Evolutionary conservation across 2,329 filamentous ascomycete genomes (phyloP).

Genomic region (Aspergillus brasiliensis): DNA sequence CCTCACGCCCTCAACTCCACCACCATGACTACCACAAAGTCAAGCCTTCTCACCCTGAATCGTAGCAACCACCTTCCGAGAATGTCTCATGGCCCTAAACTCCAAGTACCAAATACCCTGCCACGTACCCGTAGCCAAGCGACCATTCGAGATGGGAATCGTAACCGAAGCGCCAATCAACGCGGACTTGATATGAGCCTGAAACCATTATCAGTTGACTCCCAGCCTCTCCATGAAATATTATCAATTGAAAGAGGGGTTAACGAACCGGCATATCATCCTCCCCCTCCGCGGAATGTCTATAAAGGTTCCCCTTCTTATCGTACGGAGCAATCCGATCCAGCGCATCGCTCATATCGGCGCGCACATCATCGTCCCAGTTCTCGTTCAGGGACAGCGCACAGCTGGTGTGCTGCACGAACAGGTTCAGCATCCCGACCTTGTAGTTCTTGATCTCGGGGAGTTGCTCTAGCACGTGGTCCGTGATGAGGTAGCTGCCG

Average conservation of each 20-base stretch:
- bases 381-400: slow-evolving; percentile 94
- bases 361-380: slow-evolving; percentile 79
- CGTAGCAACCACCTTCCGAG: slow-evolving; percentile 82
- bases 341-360: slow-evolving; percentile 90
- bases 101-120: slow-evolving; percentile 90
- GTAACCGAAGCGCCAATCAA: slow-evolving; percentile 86
- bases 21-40: slow-evolving; percentile 17
- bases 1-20: background rate
- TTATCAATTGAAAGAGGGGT: slow-evolving; percentile 7
- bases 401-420: slow-evolving; percentile 93
- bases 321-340: slow-evolving; percentile 89
- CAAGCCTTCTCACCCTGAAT: slow-evolving; percentile 79
- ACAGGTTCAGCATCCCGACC: slow-evolving; percentile 82
- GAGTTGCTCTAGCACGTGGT: slow-evolving; percentile 68
- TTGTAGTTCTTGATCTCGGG: slow-evolving; percentile 84
- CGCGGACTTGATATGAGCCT: slow-evolving; percentile 91
- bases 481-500: slow-evolving; percentile 87
- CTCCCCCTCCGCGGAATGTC: slow-evolving; percentile 80
- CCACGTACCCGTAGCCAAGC: slow-evolving; percentile 66
- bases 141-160: slow-evolving; percentile 86
- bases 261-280: slow-evolving; percentile 89
- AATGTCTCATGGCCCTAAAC: slow-evolving; percentile 75
- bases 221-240: background rate
- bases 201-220: background rate
- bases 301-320: slow-evolving; percentile 72